Conservation (phyloP, 2,329 filamentous ascomycete species). For the Apiospora rasikravindrae region DNA sequence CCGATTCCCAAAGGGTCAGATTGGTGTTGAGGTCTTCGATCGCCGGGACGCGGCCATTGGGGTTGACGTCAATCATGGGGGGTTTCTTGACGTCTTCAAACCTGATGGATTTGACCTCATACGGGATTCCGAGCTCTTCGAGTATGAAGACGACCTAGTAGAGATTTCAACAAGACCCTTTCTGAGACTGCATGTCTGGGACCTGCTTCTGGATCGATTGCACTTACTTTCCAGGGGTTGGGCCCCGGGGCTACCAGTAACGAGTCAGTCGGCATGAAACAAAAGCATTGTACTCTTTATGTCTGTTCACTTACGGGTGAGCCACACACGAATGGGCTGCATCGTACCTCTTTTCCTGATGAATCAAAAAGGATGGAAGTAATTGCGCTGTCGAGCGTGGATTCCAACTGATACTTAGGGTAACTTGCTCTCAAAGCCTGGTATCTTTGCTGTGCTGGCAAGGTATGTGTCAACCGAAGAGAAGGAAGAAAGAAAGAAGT, state of each 20-base stretch:
- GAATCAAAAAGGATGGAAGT: too few species aligned
- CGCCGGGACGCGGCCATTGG: constrained; percentile 22
- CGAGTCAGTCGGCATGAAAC: not conserved
- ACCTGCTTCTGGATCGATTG: not conserved
- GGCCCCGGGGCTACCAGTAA: not conserved
- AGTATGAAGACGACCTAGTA: not conserved
- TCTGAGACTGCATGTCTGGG: not conserved
- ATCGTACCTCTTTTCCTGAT: too few species aligned
- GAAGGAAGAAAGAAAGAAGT: too few species aligned
- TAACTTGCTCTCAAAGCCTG: too few species aligned
- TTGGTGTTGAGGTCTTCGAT: constrained; percentile 22
- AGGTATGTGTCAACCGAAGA: too few species aligned
- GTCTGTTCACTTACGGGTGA: not conserved
- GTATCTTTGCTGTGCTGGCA: too few species aligned
- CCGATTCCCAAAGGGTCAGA: constrained; percentile 23
- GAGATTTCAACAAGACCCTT: not conserved
- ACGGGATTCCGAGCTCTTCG: not conserved
- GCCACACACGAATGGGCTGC: too few species aligned
- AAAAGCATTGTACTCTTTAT: not conserved
- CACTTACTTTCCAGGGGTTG: not conserved
- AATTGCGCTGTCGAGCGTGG: too few species aligned
- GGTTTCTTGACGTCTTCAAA: constrained; percentile 36
- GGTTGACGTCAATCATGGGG: constrained; percentile 33
- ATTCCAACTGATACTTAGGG: too few species aligned
- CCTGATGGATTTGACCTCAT: not conserved